Evolutionary conservation across 495 filamentous ascomycete species (phyloP), one percentile per base, ranked within the genome.

Genomic region (Lasiosphaeris hirsuta): DNA sequence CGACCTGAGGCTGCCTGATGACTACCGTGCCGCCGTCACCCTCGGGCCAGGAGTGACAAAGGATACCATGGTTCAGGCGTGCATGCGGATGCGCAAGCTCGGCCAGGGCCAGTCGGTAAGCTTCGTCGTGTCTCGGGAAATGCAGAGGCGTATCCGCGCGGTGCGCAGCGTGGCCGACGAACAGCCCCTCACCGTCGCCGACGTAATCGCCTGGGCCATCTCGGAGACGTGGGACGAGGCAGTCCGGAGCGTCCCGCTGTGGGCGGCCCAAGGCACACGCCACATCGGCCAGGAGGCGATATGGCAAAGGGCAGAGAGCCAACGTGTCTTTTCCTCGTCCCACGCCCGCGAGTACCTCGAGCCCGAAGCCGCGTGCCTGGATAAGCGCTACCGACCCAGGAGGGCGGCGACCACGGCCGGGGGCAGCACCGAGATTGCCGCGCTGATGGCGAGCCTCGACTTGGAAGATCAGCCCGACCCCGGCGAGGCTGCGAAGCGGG

Each of bases 21-120:
- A 74, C 10, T 85, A 83, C 54, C 69, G 81, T 10, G 90, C 85
- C 3, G 86, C 86, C 3, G 81, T 94, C 6, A 92, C 86, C 0
- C 72, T 93, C 0, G 87, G 88, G 0, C 76, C 84, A 0, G 72
- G 75, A n/a, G 67, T 89, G 5, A 86, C 86, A 0, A 92, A 92
- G 64, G 88, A 92, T 48, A 77, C 79, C 40, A 67, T 89, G 1
- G 86, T 90, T 0, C 90, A 94, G 83, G 85, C 84, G 5, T 88
- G 84, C 52, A 88, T 86, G 83, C 63, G 85, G 44, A 84, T 87
- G 84, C 63, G 85, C 49, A 80, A 82, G 59, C 71, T 88, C 4
- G 84, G 83, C 1, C 59, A 75, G 15, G 83, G 85, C 0, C 85
- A 88, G 52, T 84, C 84, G 0, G 81, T 87, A 0, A 72, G 81